Percentiles rank a stretch among this genome's conserved stretches.
Conservation (phyloP, 169 alveolate species). For the Plasmodium blacklocki region DNA sequence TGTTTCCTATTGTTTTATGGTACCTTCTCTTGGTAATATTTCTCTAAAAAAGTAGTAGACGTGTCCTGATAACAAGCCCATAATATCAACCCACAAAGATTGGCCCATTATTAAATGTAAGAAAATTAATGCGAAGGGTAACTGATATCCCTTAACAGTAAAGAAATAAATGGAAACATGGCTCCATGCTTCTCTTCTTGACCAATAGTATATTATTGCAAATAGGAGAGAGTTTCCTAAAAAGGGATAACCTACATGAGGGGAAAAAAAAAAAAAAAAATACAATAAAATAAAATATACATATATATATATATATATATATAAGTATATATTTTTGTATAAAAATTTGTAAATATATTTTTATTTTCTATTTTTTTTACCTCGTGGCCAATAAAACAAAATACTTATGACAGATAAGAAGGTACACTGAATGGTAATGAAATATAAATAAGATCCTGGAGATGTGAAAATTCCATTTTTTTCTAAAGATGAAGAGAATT, state of each 20-base stretch:
- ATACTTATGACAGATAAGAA: conserved; percentile 80
- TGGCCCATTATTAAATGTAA: conserved; percentile 91
- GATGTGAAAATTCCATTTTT: conserved; percentile 83
- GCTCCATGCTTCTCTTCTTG: conserved; percentile 89
- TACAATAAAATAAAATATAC: neutral
- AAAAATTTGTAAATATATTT: conserved; percentile 21
- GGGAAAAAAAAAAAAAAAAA: neutral
- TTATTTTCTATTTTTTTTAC: conserved; percentile 59
- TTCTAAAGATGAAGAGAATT: conserved; percentile 88
- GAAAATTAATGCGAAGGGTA: conserved; percentile 90
- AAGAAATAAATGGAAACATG: conserved; percentile 88
- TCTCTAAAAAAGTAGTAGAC: conserved; percentile 87
- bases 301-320: neutral
- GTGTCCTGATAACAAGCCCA: conserved; percentile 92
- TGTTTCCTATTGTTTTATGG: neutral
- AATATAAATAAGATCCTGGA: conserved; percentile 88
- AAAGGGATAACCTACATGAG: conserved; percentile 80
- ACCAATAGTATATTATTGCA: conserved; percentile 90
- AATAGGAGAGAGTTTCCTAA: conserved; percentile 85
- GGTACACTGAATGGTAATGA: conserved; percentile 84
- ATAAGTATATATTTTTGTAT: neutral
- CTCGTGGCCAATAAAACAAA: conserved; percentile 87
- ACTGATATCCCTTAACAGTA: conserved; percentile 89
- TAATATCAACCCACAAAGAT: conserved; percentile 88
- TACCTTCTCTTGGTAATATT: conserved; percentile 87